Percentiles rank a stretch among this genome's conserved stretches.
Conservation (phyloP, 768 basidiomycete species). For the Leccinum rimulosum region DNA sequence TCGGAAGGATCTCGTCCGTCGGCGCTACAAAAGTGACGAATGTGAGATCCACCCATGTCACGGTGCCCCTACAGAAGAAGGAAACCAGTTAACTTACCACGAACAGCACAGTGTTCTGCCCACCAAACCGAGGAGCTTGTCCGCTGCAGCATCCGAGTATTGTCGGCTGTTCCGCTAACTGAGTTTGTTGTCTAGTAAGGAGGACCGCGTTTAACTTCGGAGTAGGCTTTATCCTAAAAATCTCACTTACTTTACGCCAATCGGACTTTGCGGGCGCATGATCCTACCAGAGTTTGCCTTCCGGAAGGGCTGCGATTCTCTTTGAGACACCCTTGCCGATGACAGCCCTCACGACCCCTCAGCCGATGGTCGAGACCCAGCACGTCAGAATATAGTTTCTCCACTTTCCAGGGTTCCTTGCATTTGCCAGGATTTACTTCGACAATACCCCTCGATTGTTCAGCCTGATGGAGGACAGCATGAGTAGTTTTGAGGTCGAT, state of each 20-base stretch:
- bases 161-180: too few species aligned
- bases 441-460: conserved; percentile 89
- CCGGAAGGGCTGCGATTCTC: conserved; percentile 79
- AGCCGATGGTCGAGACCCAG: conserved; percentile 79
- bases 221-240: neutral
- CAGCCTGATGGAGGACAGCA: conserved; percentile 72
- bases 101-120: too few species aligned
- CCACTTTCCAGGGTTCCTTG: conserved; percentile 78
- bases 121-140: too few species aligned
- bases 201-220: conserved; percentile 8
- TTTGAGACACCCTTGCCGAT: conserved; percentile 67
- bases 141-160: too few species aligned
- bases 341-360: conserved; percentile 55
- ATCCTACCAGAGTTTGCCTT: conserved; percentile 95
- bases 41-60: too few species aligned
- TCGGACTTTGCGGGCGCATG: conserved; percentile 96
- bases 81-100: too few species aligned
- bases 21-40: too few species aligned
- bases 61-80: too few species aligned
- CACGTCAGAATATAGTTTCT: conserved; percentile 93
- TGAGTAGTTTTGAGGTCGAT: conserved; percentile 72
- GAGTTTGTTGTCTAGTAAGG: conserved; percentile 23
- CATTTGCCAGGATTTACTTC: conserved; percentile 66
- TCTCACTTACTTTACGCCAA: conserved; percentile 77
- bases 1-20: too few species aligned